Evolutionary conservation across 176 grass and related monocot species (phyloP), one percentile per base, ranked within the genome.

Genomic region (Oryza officinalis): DNA sequence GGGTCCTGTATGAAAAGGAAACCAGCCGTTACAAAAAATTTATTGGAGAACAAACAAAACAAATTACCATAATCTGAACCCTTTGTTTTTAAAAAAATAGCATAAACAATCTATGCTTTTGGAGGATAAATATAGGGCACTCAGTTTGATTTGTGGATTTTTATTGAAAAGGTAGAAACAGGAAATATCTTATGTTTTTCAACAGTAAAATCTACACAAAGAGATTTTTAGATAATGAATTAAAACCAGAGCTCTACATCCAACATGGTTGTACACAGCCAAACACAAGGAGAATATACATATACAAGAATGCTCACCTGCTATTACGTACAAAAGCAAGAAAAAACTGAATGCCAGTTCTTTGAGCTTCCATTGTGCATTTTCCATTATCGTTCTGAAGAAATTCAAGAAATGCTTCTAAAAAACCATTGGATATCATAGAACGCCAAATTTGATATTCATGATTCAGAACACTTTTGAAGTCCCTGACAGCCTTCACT

Each of bases 391-490:
- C 85, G 85, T 86, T 92, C 67, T 87, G 81, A 94, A 89, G 45
- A 45, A 90, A 92, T 10, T 81, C 65, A 75, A 89, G 83, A 70
- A 99, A 87, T 87, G 93, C 91, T 89, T 99, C 93, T 69, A 86
- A 18, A 86, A 98, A 98, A 63, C 96, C 93, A 89, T 92, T 95
- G 28, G 77, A 86, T 14, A 95, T 37, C 87, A 95, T 88, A 80
- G 60, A 69, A 73, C 50, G 82, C 25, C 61, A 87, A 88, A 80
- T 68, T 59, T 92, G 80, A 72, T 87, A 80, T 78, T 94, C 91
- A 71, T 63, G 76, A 64, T 90, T 78, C 28, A 99, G 76, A 87
- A 96, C 50, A 6, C 49, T 80, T 78, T 89, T 92, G 66, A 94
- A 63, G 75, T 99, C 81, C 81, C 89, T 45, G 25, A 92, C 68